phyloP scores from a whole-genome alignment of 2,329 filamentous ascomycete species.

The Colletotrichum siamense region DNA sequence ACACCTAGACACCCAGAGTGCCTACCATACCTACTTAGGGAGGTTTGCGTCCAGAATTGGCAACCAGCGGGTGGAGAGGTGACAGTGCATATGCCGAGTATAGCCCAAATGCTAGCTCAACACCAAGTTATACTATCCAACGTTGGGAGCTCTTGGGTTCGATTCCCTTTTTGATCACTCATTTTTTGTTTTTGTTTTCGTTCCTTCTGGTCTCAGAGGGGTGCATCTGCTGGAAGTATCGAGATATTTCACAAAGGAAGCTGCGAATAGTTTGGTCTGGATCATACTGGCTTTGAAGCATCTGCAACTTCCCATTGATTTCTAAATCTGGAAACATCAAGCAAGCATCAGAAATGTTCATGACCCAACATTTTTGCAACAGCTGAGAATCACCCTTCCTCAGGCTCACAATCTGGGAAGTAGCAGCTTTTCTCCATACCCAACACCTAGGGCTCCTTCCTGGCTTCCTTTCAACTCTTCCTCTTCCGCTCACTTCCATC shows the following conservation, averaged over 20 bases:
- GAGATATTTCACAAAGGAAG: not conserved
- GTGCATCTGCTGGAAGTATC: not conserved
- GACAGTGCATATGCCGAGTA: not conserved
- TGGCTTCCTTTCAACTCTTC: not conserved
- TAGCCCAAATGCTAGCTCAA: not conserved
- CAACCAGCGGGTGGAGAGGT: not conserved
- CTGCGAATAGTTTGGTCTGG: accelerated
- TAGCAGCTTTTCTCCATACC: not conserved
- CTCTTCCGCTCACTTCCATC: not conserved
- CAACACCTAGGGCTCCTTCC: not conserved
- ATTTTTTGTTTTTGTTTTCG: not conserved
- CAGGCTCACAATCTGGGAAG: not conserved
- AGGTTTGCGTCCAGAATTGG: not conserved
- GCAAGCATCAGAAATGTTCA: not conserved
- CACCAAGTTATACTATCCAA: not conserved
- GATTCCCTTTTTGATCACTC: not conserved
- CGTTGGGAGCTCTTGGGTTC: not conserved
- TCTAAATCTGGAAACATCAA: not conserved
- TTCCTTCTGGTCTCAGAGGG: not conserved
- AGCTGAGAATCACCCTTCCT: not conserved
- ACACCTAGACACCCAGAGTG: not conserved
- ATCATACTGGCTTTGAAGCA: not conserved
- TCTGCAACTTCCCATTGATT: accelerated
- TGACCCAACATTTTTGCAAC: not conserved
- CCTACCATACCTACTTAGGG: not conserved